A percentile compares a stretch with the other conserved stretches of the same genome.
Evolutionary conservation across 495 filamentous ascomycete genomes (phyloP).

Genomic region (Penicillium pulvis): DNA sequence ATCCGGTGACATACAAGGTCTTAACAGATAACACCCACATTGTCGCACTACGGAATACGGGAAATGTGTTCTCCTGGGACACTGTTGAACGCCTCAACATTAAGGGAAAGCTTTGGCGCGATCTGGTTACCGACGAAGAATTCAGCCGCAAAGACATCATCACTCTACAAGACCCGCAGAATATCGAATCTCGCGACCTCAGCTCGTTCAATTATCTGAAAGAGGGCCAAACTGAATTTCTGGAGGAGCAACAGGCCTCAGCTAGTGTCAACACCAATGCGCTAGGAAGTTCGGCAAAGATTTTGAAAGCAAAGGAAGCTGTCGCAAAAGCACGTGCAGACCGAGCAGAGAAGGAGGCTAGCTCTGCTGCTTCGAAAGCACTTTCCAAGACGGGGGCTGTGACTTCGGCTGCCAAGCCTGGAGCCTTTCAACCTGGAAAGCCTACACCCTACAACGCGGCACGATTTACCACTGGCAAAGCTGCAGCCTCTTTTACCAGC

Average conservation of each 20-base stretch:
- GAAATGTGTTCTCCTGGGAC: slow-evolving; percentile 95
- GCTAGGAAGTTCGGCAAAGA: slow-evolving; percentile 80
- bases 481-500: slow-evolving; percentile 92
- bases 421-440: slow-evolving; percentile 34
- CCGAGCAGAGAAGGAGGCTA: slow-evolving; percentile 43
- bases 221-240: slow-evolving; percentile 72
- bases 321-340: slow-evolving; percentile 78
- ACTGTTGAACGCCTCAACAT: slow-evolving; percentile 94
- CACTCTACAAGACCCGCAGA: slow-evolving; percentile 94
- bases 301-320: slow-evolving; percentile 88
- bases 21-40: slow-evolving; percentile 98
- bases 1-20: slow-evolving; percentile 95
- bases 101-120: slow-evolving; percentile 95
- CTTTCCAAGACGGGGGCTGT: slow-evolving; percentile 40
- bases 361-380: slow-evolving; percentile 32
- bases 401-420: slow-evolving; percentile 25
- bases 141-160: slow-evolving; percentile 94
- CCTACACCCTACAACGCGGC: slow-evolving; percentile 79
- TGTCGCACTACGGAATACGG: slow-evolving; percentile 82
- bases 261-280: slow-evolving; percentile 74
- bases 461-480: slow-evolving; percentile 84
- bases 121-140: slow-evolving; percentile 84
- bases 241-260: slow-evolving; percentile 59
- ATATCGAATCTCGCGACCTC: slow-evolving; percentile 79
- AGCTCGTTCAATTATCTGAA: slow-evolving; percentile 88